phyloP scores from a whole-genome alignment of 1,139 yeast genomes.

The Kodamaea sp. region DNA sequence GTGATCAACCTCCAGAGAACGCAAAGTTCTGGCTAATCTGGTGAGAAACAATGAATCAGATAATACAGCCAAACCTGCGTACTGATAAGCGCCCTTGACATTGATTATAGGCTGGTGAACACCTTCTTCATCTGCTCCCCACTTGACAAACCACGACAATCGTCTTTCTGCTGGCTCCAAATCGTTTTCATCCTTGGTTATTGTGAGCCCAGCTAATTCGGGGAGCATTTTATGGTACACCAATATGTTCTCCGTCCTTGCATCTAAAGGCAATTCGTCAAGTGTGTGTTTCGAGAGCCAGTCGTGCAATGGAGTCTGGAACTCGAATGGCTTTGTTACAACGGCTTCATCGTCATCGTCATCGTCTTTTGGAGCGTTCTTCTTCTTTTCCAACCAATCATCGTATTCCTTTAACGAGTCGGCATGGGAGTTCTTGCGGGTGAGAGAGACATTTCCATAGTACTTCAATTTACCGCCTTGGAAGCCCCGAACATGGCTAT shows the following conservation, averaged over 20 bases:
- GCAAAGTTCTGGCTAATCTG: no score
- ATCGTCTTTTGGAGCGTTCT: constrained; percentile 14
- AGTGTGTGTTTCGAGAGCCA: constrained; percentile 19
- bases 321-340: constrained; percentile 27
- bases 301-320: constrained; percentile 33
- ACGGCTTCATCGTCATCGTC: constrained; percentile 9
- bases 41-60: constrained; percentile 28
- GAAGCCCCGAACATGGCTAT: constrained; percentile 36
- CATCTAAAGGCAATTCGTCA: constrained; percentile 20
- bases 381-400: constrained; percentile 11
- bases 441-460: constrained; percentile 36
- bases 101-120: constrained; percentile 9
- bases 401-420: no score
- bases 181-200: constrained; percentile 24
- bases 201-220: constrained; percentile 31
- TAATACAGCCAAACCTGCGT: constrained; percentile 22
- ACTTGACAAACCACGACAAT: constrained; percentile 44
- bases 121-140: constrained; percentile 32
- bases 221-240: constrained; percentile 42
- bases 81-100: constrained; percentile 20
- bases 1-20: constrained; percentile 1
- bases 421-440: constrained; percentile 35
- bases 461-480: constrained; percentile 35
- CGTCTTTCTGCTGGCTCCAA: constrained; percentile 35
- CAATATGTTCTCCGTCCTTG: constrained; percentile 18